Conservation (phyloP, 768 basidiomycete species). For the Rubroboletus satanas region DNA sequence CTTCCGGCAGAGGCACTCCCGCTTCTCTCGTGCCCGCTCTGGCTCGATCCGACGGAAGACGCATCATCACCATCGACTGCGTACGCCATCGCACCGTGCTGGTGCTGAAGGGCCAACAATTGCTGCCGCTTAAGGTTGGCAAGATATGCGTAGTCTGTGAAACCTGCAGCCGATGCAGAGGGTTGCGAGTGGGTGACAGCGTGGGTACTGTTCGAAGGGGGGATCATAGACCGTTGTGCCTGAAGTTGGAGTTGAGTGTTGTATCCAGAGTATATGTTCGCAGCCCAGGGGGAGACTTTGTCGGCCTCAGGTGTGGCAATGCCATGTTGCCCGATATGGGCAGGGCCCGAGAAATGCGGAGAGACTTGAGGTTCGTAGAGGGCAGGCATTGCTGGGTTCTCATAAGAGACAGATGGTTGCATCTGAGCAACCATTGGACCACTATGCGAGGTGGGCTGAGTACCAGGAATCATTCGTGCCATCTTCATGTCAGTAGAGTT, state of each 20-base stretch:
- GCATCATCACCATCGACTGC: constrained; percentile 38
- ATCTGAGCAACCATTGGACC: constrained; percentile 46
- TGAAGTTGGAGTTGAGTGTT: constrained; percentile 25
- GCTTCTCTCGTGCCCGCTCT: constrained; percentile 32
- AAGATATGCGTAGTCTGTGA: constrained; percentile 24
- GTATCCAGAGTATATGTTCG: constrained; percentile 29
- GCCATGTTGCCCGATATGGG: constrained; percentile 22
- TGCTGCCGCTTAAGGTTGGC: constrained; percentile 28
- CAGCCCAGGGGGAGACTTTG: constrained; percentile 31
- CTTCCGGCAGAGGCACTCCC: constrained; percentile 36
- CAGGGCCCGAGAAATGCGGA: constrained; percentile 26
- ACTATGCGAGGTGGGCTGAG: constrained; percentile 24
- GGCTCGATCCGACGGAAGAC: constrained; percentile 37
- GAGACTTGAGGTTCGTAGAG: constrained; percentile 40
- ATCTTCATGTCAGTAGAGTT: constrained; percentile 28
- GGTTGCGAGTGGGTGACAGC: constrained; percentile 22
- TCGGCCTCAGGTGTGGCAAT: constrained; percentile 19
- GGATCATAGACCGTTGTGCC: constrained; percentile 38
- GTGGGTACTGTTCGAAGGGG: constrained; percentile 42
- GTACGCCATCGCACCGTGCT: constrained; percentile 21
- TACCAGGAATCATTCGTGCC: constrained; percentile 23
- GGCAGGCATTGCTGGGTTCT: constrained; percentile 49
- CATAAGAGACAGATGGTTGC: constrained; percentile 42
- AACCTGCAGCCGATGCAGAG: constrained; percentile 8
- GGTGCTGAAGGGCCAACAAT: constrained; percentile 32